Evolutionary conservation across 1,139 yeast genomes (phyloP).

Genomic region (Diutina mesorugosa): DNA sequence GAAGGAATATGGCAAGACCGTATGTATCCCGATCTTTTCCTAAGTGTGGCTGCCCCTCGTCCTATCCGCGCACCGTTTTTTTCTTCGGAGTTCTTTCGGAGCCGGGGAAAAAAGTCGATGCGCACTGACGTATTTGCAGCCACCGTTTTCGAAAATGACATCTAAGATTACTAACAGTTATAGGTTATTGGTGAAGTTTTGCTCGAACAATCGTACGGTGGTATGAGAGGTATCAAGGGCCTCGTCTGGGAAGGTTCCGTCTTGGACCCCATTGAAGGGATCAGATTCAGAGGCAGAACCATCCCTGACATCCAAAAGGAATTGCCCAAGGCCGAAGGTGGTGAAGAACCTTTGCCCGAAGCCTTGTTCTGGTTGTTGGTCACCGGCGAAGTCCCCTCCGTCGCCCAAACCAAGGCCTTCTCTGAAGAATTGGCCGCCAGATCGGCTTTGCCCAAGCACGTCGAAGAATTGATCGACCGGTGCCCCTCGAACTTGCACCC

Average conservation of each 20-base stretch:
- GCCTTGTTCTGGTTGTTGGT: slow-evolving; percentile 85
- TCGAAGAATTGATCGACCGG: slow-evolving; percentile 67
- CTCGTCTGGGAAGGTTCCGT: slow-evolving; percentile 99
- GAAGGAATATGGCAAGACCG: slow-evolving; percentile 1
- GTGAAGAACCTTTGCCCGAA: slow-evolving; percentile 78
- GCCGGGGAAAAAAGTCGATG: background rate
- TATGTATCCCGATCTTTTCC: background rate
- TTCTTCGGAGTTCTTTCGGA: background rate
- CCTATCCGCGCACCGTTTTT: background rate
- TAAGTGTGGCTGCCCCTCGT: background rate
- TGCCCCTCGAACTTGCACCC: slow-evolving; percentile 87
- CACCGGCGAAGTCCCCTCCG: slow-evolving; percentile 83
- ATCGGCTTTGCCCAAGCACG: slow-evolving; percentile 77
- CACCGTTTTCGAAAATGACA: background rate
- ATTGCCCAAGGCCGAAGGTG: slow-evolving; percentile 89
- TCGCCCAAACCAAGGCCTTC: slow-evolving; percentile 59
- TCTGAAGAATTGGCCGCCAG: slow-evolving; percentile 79
- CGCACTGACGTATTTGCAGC: background rate
- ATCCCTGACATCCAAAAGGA: slow-evolving; percentile 90
- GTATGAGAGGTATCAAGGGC: slow-evolving; percentile 98
- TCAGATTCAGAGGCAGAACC: slow-evolving; percentile 96
- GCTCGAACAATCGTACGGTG: slow-evolving; percentile 97
- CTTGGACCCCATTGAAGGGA: slow-evolving; percentile 95
- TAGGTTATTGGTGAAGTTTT: slow-evolving; percentile 74
- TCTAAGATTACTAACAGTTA: slow-evolving; percentile 7